Evolutionary conservation across 768 basidiomycete genomes (phyloP).

Genomic region (Pulveroboletus sp.): DNA sequence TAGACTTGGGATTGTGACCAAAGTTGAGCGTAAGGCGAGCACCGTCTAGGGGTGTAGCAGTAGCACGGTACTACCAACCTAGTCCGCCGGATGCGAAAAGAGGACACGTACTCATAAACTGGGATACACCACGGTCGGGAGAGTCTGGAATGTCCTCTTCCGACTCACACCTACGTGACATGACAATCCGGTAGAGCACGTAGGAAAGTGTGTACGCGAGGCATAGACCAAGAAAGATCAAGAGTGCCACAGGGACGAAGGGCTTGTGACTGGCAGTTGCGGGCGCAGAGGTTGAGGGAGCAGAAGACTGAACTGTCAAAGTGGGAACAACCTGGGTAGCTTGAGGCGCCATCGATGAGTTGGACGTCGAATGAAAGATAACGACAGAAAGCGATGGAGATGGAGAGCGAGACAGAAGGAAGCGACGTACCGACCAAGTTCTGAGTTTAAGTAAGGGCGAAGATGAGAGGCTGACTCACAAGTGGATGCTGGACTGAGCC

Average conservation of each 20-base stretch:
- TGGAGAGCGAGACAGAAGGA: slow-evolving; percentile 11
- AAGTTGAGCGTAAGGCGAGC: slow-evolving; percentile 24
- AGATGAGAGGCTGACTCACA: slow-evolving; percentile 20
- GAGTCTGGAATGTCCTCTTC: slow-evolving; percentile 12
- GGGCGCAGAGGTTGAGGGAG: slow-evolving; percentile 1
- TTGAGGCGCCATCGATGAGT: slow-evolving; percentile 23
- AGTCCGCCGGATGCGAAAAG: neutral
- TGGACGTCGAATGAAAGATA: neutral
- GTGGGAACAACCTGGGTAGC: slow-evolving; percentile 1
- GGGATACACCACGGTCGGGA: slow-evolving; percentile 22
- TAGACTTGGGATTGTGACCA: slow-evolving; percentile 2
- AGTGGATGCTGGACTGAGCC: neutral
- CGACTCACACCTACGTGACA: slow-evolving; percentile 13
- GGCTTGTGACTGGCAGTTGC: neutral
- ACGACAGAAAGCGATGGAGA: slow-evolving; percentile 9
- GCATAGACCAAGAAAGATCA: slow-evolving; percentile 24
- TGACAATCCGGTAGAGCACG: slow-evolving; percentile 24
- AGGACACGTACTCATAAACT: slow-evolving; percentile 25
- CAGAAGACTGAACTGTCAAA: slow-evolving; percentile 1
- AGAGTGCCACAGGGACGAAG: slow-evolving; percentile 17
- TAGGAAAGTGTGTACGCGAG: slow-evolving; percentile 25
- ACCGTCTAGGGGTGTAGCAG: slow-evolving; percentile 12
- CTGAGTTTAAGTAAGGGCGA: slow-evolving; percentile 4
- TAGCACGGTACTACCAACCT: neutral
- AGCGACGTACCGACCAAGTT: neutral